Base-by-base conservation (phyloP, 2,329 filamentous ascomycete species). In the Hypoxylon sp. region DNA sequence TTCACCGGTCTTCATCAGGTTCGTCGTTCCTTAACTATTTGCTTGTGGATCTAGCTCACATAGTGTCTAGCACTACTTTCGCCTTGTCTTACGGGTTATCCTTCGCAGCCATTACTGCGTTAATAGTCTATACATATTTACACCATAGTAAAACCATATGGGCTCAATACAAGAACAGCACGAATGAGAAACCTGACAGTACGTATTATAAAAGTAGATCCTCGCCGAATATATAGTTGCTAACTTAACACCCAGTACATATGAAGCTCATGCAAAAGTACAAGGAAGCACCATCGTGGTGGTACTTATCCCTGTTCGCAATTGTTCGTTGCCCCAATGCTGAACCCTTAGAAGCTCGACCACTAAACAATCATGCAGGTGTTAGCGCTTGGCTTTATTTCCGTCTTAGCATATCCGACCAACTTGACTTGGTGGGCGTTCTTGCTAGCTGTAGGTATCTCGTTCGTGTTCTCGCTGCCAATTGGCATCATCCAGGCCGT, bases 361-460 rank as follows among this genome's bases (percentile, higher is more conserved):
- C 50, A 53, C 60, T 73, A 41, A 76, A 49, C 5, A 13, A 19
- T 68, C 19, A 9, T 62, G 5, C 23, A 86, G 86, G 85, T 88
- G 79, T 81, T 89, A 1, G 78, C 70, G 2, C 79, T 89, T 3
- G 86, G 85, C 19, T 84, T 89, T 64, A 73, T 85, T 25, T 86
- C 87, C 1, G 82, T 88, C 2, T 79, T 89, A 9, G 85, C 80
- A 0, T 93, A 88, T 73, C 86, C 88, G 0, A 93, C 91, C 2
- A 89, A 91, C 67, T 80, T 93, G 66, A 83, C 84, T 1, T 92
- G 90, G 90, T 93, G 91, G 91, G 87, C 88, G 0, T 92, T 93
- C 72, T 77, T 93, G 48, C 78, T 93, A 5, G 85, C 90, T 2
- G 84, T 93, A 2, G 79, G 84, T 56, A 89, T 93, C 63, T 87